Conservation (phyloP, 2,329 filamentous ascomycete species). For the Sporothrix brunneoviolacea region DNA sequence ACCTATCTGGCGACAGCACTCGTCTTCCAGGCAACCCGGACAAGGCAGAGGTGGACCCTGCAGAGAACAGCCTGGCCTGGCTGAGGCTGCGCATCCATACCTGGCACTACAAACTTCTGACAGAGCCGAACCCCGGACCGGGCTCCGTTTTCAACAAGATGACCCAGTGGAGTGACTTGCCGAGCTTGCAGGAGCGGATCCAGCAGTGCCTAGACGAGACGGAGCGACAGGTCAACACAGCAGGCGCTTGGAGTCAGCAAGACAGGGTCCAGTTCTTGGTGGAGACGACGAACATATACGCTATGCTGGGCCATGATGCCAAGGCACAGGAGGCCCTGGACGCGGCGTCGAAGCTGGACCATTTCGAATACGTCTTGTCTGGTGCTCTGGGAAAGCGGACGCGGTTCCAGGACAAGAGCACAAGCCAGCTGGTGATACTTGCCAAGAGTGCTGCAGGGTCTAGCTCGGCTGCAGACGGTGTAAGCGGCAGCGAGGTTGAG, state of each 20-base stretch:
- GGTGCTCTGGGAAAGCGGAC: conserved; percentile 83
- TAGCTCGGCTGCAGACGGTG: background rate
- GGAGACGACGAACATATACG: conserved; percentile 76
- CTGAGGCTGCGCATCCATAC: conserved; percentile 65
- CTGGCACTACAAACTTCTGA: conserved; percentile 56
- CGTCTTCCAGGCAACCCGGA: background rate
- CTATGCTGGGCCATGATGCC: conserved; percentile 73
- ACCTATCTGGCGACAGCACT: background rate
- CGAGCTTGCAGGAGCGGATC: conserved; percentile 46
- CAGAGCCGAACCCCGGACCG: conserved; percentile 47
- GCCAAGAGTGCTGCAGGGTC: conserved; percentile 59
- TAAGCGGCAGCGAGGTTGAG: conserved; percentile 3
- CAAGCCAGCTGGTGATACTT: conserved; percentile 84
- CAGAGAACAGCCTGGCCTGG: conserved; percentile 44
- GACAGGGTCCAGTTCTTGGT: conserved; percentile 66
- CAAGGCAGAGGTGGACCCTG: conserved; percentile 26
- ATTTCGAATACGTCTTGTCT: conserved; percentile 74
- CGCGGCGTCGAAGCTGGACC: conserved; percentile 58
- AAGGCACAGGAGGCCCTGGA: conserved; percentile 67
- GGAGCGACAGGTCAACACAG: conserved; percentile 28
- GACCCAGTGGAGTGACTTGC: conserved; percentile 53
- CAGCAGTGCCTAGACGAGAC: conserved; percentile 37
- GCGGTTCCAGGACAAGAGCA: conserved; percentile 69
- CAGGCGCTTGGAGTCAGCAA: conserved; percentile 34
- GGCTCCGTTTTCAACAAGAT: conserved; percentile 50